A percentile compares a stretch with the other conserved stretches of the same genome.
Evolutionary conservation across 2,329 filamentous ascomycete species (phyloP).

Genomic region (Trichoderma koningiopsis): DNA sequence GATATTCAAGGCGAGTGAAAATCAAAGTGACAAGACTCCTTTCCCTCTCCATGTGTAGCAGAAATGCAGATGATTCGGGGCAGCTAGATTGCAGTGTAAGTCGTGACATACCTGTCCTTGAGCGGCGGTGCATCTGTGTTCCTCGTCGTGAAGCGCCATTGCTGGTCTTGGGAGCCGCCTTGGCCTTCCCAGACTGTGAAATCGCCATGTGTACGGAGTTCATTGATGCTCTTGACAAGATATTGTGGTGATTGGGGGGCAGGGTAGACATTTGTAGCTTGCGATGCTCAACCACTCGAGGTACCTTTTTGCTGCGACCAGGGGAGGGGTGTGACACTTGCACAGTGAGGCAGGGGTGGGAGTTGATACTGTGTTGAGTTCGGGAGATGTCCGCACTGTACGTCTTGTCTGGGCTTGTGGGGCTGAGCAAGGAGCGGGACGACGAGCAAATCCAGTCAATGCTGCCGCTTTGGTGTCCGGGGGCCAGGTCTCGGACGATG

Average conservation of each 20-base stretch:
- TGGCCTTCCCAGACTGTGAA: constrained; percentile 60
- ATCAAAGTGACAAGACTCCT: neutral
- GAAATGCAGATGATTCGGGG: neutral
- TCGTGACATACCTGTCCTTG: constrained; percentile 78
- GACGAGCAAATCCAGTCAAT: constrained; percentile 29
- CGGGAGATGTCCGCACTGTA: constrained; percentile 13
- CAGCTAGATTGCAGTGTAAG: constrained; percentile 19
- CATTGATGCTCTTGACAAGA: constrained; percentile 50
- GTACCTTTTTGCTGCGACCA: constrained; percentile 30
- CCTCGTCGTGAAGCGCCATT: constrained; percentile 65
- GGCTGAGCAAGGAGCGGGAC: constrained; percentile 36
- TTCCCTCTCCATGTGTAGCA: neutral
- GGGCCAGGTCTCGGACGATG: constrained; percentile 31
- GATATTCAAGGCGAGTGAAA: neutral
- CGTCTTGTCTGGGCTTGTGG: constrained; percentile 25
- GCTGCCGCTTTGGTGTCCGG: constrained; percentile 23
- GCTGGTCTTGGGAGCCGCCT: constrained; percentile 56
- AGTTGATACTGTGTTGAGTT: constrained; percentile 12
- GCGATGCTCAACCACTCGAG: constrained; percentile 34
- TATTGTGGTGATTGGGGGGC: constrained; percentile 61
- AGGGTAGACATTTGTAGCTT: constrained; percentile 64
- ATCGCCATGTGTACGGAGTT: constrained; percentile 62
- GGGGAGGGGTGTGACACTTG: constrained; percentile 32
- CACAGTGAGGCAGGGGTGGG: constrained; percentile 22
- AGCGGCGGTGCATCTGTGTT: constrained; percentile 88